These are phyloP conservation scores for Phialophora macrospora DNA, from an alignment of 2,329 filamentous ascomycete species.

Conservation along the genomic window DNA sequence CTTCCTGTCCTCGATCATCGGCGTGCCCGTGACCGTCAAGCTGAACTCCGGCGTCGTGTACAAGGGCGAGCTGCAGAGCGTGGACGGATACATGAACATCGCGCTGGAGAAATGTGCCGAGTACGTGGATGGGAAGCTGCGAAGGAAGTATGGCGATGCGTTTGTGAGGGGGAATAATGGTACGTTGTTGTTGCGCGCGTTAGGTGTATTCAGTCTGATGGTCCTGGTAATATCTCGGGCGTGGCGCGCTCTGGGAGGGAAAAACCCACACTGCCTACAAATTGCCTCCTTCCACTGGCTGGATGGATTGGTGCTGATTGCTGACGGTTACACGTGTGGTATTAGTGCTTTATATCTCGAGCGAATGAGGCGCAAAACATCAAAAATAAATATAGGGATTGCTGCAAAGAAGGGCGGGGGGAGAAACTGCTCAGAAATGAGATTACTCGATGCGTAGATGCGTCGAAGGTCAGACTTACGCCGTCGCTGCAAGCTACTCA, in stretches of 20 bases:
- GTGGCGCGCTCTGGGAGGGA: too few relatives aligned
- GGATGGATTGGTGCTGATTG: not conserved
- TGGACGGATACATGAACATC: slow-evolving; percentile 99
- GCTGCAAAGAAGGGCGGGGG: not conserved
- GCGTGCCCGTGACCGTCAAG: slow-evolving; percentile 92
- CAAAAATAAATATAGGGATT: too few relatives aligned
- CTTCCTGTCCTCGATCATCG: slow-evolving; percentile 93
- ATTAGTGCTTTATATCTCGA: slow-evolving; percentile 39
- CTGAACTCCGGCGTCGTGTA: slow-evolving; percentile 98
- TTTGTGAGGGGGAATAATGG: slow-evolving; percentile 97
- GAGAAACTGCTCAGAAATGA: not conserved
- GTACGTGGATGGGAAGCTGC: slow-evolving; percentile 81
- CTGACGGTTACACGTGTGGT: not conserved
- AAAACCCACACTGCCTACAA: not conserved
- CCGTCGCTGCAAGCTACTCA: not conserved
- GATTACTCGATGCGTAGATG: not conserved
- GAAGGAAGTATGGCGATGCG: slow-evolving; percentile 86
- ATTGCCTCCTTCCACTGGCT: not conserved
- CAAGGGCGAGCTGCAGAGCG: slow-evolving; percentile 94
- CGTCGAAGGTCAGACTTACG: not conserved
- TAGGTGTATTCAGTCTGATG: not conserved
- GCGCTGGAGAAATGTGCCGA: slow-evolving; percentile 95
- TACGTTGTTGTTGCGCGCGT: slow-evolving; percentile 45
- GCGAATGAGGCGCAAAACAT: slow-evolving; percentile 25
- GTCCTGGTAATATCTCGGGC: not conserved